Evolutionary conservation across 2,329 filamentous ascomycete species (phyloP), one percentile per base, ranked within the genome.

Genomic region (Colletotrichum sp.): DNA sequence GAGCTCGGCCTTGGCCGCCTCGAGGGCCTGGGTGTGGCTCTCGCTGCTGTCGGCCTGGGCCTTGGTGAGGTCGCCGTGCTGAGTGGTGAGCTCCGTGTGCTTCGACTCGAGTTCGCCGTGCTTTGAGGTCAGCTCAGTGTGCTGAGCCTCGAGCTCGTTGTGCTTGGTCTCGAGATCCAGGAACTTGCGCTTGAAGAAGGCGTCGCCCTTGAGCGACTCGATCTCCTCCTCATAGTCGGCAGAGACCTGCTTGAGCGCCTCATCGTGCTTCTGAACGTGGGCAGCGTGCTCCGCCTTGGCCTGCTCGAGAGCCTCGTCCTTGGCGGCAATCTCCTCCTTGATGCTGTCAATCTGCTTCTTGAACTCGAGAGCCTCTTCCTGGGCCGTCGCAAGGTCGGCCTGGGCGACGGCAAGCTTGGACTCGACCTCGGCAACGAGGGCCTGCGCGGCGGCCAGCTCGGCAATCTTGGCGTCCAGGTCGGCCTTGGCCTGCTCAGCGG

Each of bases 161-260:
- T 93, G 89, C 81, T 92, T 88, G 7, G 82, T 82, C 80, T 93
- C 90, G 8, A 93, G 87, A 48, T 91, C 89, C 74, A 92, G 88
- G 76, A 90, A 93, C 82, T 92, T 91, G 78, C 89, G 89, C 84
- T 92, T 92, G 83, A 92, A 92, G 81, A 90, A 90, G 16, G 91
- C 91, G 77, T 93, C 91, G 27, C 91, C 91, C 72, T 89, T 88
- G 18, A 93, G 88, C 73, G 89, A 89, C 79, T 93, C 91, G 70
- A 93, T 93, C 81, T 93, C 91, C n/a, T 88, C 87, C 80, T 93
- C 89, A 78, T 92, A 92, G 78, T 93, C 91, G 77, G 90, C 86
- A 2, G 91, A 91, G 70, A 93, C 82, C 76, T 88, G 88, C 81
- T 90, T 87, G 78, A 93, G 86, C 80, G 91, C 90, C 78, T 89